phyloP scores from a whole-genome alignment of 495 filamentous ascomycete species.

The Xylaria longipes region DNA sequence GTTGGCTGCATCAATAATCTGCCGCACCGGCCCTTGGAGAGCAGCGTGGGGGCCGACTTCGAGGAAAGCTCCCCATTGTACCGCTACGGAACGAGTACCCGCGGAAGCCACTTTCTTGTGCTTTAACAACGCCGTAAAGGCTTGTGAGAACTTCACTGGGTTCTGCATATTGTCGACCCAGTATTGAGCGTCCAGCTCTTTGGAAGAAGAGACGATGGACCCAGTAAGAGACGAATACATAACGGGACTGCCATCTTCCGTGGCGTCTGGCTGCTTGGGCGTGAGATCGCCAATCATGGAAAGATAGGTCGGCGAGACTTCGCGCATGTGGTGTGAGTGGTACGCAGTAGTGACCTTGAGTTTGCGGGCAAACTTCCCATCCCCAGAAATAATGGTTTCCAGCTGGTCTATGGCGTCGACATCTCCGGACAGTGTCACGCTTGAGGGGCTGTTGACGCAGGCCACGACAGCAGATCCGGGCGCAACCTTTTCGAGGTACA shows the following conservation, averaged over 20 bases:
- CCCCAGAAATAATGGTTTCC: slow-evolving; percentile 29
- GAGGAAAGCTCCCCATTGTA: slow-evolving; percentile 27
- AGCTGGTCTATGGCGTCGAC: slow-evolving; percentile 38
- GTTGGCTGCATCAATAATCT: slow-evolving; percentile 46
- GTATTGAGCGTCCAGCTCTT: slow-evolving; percentile 41
- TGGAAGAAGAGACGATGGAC: slow-evolving; percentile 27
- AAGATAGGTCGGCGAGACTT: slow-evolving; percentile 29
- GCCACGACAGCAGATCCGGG: slow-evolving; percentile 37
- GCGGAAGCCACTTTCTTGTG: background rate
- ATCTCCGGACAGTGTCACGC: slow-evolving; percentile 50
- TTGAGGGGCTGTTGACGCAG: slow-evolving; percentile 52
- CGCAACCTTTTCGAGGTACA: slow-evolving; percentile 31
- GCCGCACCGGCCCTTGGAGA: slow-evolving; percentile 57
- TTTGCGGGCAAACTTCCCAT: slow-evolving; percentile 39
- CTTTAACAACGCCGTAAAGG: slow-evolving; percentile 35
- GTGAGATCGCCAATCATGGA: background rate
- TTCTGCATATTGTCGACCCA: slow-evolving; percentile 51
- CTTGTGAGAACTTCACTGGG: slow-evolving; percentile 49
- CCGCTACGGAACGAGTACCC: background rate
- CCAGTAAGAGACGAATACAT: slow-evolving; percentile 51
- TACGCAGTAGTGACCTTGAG: slow-evolving; percentile 45
- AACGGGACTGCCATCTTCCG: background rate
- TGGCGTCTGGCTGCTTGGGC: background rate
- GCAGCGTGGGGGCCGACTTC: slow-evolving; percentile 45
- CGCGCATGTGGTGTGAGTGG: slow-evolving; percentile 46